Conservation (phyloP, 2,329 filamentous ascomycete genomes). For the Xylariaceae sp. region DNA sequence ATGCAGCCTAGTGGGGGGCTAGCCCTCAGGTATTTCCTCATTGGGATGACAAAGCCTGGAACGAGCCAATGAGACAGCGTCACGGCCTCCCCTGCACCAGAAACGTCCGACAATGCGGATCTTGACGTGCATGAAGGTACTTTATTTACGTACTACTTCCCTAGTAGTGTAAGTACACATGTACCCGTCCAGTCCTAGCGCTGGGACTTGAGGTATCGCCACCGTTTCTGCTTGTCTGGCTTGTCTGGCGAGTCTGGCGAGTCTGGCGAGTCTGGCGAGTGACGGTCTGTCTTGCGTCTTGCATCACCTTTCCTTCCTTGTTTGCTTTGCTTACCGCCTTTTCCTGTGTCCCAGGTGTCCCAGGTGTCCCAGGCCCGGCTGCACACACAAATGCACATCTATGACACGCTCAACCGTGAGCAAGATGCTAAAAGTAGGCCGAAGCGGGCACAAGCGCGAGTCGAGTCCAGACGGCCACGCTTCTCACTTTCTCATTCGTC, state of each 20-base stretch:
- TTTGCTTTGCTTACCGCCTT: constrained; percentile 20
- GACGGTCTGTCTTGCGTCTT: background rate
- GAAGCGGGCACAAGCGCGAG: constrained; percentile 6
- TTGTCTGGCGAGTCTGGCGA: too few species aligned
- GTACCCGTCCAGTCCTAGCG: too few species aligned
- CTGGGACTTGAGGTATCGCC: too few species aligned
- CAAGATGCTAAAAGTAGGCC: constrained; percentile 1
- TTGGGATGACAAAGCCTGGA: constrained; percentile 14
- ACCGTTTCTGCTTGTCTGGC: too few species aligned
- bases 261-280: background rate
- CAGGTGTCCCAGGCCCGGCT: constrained; percentile 4
- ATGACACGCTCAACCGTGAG: constrained; percentile 5
- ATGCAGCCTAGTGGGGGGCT: constrained; percentile 13
- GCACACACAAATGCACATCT: background rate
- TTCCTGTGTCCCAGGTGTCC: background rate
- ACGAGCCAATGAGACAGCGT: constrained; percentile 9
- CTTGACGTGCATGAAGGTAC: constrained; percentile 9
- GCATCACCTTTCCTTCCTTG: background rate
- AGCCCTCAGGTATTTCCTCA: constrained; percentile 14
- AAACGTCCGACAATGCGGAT: constrained; percentile 14
- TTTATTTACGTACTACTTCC: background rate
- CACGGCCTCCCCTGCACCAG: constrained; percentile 4
- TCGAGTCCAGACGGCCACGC: constrained; percentile 6
- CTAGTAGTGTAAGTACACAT: too few species aligned
- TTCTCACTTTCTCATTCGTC: constrained; percentile 3